Evolutionary conservation across 2,329 filamentous ascomycete species (phyloP), one percentile per base, ranked within the genome.

Genomic region (Knufia petricola): DNA sequence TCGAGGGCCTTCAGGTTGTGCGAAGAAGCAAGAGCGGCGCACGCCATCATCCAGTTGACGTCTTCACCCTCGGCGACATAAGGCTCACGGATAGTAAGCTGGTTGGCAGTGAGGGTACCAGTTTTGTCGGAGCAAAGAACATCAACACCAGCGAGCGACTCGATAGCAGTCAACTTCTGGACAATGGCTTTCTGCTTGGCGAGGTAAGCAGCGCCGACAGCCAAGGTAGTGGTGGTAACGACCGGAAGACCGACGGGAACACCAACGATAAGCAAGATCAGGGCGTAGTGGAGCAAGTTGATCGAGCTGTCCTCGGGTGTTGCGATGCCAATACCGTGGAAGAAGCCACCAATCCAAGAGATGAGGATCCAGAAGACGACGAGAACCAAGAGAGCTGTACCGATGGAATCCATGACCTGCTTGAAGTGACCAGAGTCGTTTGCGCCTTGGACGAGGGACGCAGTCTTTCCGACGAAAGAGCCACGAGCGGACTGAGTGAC

Each of bases 21-120:
- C 54, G 83, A 86, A 46, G 82, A 86, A 50, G 83, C 84, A 49
- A 87, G 77, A 52, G 83, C 83, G 52, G 84, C 83, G 52, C 85
- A 83, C 55, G 83, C 82, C 83, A 87, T 86, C 82, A 87, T 86
- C 82, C 82, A 87, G 73, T 87, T 84, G 66, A 86, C 79, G 67
- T 86, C 82, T 63, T 85, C 78, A 59, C 83, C 84, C 66, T 86
- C 83, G 52, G 81, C 78, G 51, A 86, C 82, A 68, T 82, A 87
- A 17, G 84, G 84, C 63, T 87, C 84, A 64, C 83, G 82, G 62
- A 87, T 84, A 61, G 78, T 82, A 46, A 87, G 75, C 72, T 87
- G 82, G 67, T 84, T 84, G 58, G 81, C 81, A 50, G 81, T 84
- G 59, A 87, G 74, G 28, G 84, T 87, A 72, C 84, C 84, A 39